Evolutionary conservation across 306 rosid genomes (phyloP), one percentile per base, ranked within the genome.

Genomic region (Lagenaria siceraria): DNA sequence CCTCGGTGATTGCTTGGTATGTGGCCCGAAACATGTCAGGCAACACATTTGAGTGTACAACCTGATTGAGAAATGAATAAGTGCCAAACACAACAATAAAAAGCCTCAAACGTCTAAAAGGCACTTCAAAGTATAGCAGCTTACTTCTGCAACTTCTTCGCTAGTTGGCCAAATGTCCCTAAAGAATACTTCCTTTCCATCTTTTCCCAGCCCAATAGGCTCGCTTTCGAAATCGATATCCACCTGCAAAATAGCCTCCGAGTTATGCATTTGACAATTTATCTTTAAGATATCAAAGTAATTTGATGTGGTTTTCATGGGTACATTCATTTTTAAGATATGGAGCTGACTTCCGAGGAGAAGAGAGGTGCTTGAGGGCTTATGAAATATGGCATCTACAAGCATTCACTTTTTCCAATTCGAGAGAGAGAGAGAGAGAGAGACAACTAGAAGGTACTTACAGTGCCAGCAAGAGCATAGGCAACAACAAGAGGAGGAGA

Each of bases 401-500:
- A 25, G 8, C 66, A 13, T 29, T 60, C n/a, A 27, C n/a, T 38
- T 25, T 12, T 27, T 27, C n/a, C 5, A 27, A 60, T 60, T 19
- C 72, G 10, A 36, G 10, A 64, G 27, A 35, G 56, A 65, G 27
- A 69, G n/a, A 27, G 63, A 25, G 31, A 36, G 40, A 58, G 46
- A 42, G n/a, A n/a, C n/a, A 12, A 53, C 11, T 3, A 14, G 68
- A 56, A 74, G 76, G 76, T 75, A 84, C 90, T 29, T 92, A 95
- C 98, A 55, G 97, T 92, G 81, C 97, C 97, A 61, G 97, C 92
- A 88, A 95, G 96, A 66, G 97, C 97, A 86, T 92, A 92, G 78
- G 97, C 98, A 82, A 95, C 98, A 55, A 95, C 98, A 77, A 95
- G 96, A 51, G 98, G 98, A 75, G 98, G 98, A 75, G 98, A 95